A percentile compares a stretch with the other conserved stretches of the same genome.
phyloP scores from a whole-genome alignment of 1,139 yeast genomes.

The Nadsonia starkeyi-henricii region DNA sequence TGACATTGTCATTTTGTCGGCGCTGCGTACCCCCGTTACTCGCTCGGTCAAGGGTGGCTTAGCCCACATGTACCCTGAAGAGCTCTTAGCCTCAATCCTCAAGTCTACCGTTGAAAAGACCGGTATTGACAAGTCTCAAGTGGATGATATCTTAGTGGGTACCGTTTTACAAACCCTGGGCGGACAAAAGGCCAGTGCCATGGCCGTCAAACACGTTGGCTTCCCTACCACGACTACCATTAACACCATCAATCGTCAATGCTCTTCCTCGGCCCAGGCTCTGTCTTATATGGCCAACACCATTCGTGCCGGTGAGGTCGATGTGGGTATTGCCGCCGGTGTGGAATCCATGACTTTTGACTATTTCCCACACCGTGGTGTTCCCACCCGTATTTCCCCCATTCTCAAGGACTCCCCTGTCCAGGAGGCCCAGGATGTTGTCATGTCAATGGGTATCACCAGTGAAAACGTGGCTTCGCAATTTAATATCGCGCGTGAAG shows the following conservation, averaged over 20 bases:
- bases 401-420: constrained; percentile 14
- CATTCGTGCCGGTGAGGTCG: constrained; percentile 24
- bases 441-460: constrained; percentile 30
- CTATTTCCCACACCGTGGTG: constrained; percentile 30
- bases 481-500: constrained; percentile 21
- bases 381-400: constrained; percentile 22
- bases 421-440: constrained; percentile 23
- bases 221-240: constrained; percentile 29
- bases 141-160: constrained; percentile 25
- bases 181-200: constrained; percentile 25
- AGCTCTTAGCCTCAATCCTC: constrained; percentile 23
- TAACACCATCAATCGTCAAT: constrained; percentile 30
- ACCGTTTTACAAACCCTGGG: constrained; percentile 25
- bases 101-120: constrained; percentile 22
- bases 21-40: constrained; percentile 28
- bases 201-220: constrained; percentile 25
- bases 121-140: constrained; percentile 19
- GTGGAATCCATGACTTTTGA: constrained; percentile 34
- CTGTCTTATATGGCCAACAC: constrained; percentile 26
- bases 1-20: constrained; percentile 28
- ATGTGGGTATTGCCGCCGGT: constrained; percentile 30
- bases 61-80: constrained; percentile 27
- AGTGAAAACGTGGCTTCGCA: constrained; percentile 25
- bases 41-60: constrained; percentile 28
- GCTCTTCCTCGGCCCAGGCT: constrained; percentile 32